Conservation (phyloP, 768 basidiomycete species). For the Agrocybe pediades region DNA sequence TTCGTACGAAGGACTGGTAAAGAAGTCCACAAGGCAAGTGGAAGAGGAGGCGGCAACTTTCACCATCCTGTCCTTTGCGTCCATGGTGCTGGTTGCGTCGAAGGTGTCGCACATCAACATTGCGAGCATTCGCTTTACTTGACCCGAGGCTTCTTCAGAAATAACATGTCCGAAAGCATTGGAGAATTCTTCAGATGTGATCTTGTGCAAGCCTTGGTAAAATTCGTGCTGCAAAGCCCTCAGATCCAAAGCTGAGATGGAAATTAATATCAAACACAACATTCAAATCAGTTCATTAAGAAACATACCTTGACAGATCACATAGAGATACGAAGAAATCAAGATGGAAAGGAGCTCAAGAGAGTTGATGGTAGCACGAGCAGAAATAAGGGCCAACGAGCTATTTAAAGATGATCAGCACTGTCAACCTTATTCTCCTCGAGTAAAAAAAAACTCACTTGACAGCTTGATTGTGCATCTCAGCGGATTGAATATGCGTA, state of each 20-base stretch:
- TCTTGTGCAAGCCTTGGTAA: conserved; percentile 44
- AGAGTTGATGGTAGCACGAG: conserved; percentile 75
- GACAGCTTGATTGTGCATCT: conserved; percentile 92
- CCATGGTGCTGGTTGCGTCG: conserved; percentile 72
- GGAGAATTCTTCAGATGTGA: conserved; percentile 52
- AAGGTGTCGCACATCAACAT: conserved; percentile 51
- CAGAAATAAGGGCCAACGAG: conserved; percentile 83
- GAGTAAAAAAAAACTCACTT: conserved; percentile 53
- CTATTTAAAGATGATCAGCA: conserved; percentile 36
- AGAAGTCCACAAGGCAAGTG: conserved; percentile 64
- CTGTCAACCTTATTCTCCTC: conserved; percentile 1
- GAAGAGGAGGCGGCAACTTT: conserved; percentile 67
- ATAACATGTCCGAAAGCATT: conserved; percentile 43
- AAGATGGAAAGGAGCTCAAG: conserved; percentile 78
- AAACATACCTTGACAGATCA: conserved; percentile 59
- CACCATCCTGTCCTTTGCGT: conserved; percentile 67
- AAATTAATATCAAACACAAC: conserved; percentile 1
- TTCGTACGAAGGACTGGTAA: conserved; percentile 40
- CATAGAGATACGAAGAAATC: conserved; percentile 74
- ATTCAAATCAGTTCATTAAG: background rate
- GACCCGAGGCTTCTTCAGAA: conserved; percentile 29
- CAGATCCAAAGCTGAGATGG: conserved; percentile 68
- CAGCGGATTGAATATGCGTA: conserved; percentile 82
- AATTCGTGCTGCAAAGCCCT: conserved; percentile 76
- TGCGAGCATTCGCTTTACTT: conserved; percentile 39